Base-by-base conservation (phyloP, 2,329 filamentous ascomycete genomes). In the Sarocladium strictum region DNA sequence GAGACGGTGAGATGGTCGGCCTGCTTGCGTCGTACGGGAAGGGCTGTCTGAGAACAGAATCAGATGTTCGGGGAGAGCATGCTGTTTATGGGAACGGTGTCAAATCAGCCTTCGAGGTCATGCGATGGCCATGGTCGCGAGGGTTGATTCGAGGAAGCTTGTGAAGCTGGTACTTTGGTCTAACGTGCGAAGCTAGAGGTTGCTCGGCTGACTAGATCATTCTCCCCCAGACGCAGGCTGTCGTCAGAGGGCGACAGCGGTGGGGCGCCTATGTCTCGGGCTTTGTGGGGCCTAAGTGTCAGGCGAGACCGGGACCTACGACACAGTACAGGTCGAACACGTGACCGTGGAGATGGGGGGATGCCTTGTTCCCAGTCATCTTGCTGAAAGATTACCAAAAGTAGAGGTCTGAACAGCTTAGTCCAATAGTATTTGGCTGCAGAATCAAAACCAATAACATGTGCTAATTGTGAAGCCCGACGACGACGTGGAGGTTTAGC, bases 201-300 rank as follows among this genome's bases (percentile, higher is more conserved):
- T 49, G 26, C 26, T n/a, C 26, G 23, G 26, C 24, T 32, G 26
- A 32, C 43, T 49, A 5, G 43, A 24, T 29, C 26, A 49, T 29
- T 5, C 29, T 23, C 43, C 43, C 43, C 43, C n/a, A n/a, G n/a
- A n/a, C n/a, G 26, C 23, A 32, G 11, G 11, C 43, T 49, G 43
- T 49, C 43, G 43, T 49, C 43, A 49, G 9, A 29, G 11, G 37
- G 7, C 41, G 41, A 45, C 10, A 45, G 41, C 10, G n/a, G 43
- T 49, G 43, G 43, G 26, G 43, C 43, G n/a, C 43, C 23, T 49
- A n/a, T 27, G 43, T 17, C 43, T 49, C 43, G 43, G 23, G 43
- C 23, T 3, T 3, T n/a, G 26, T 49, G 43, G 24, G 26, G 43
- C 17, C 40, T 49, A 17, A 49, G 23, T 32, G 43, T 23, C 43